phyloP scores from a whole-genome alignment of 176 grass and related monocot genomes.

The Puya raimondii region DNA sequence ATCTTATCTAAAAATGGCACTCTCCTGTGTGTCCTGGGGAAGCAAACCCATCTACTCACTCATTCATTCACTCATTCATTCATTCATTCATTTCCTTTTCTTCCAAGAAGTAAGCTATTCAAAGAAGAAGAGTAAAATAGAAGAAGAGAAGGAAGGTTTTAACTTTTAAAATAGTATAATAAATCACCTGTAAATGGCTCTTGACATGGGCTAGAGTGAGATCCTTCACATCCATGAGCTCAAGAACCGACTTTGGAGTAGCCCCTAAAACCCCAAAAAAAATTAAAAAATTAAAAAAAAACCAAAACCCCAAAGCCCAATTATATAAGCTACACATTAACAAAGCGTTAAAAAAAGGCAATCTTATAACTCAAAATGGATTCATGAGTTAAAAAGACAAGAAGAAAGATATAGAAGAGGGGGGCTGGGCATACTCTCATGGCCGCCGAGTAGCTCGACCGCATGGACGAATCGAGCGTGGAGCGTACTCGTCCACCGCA shows the following conservation, averaged over 20 bases:
- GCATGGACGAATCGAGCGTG: conserved; percentile 46
- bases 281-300: not conserved
- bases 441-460: conserved; percentile 40
- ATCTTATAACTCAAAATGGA: not conserved
- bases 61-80: not conserved
- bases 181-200: conserved; percentile 39
- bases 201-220: conserved; percentile 50
- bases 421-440: conserved; percentile 28
- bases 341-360: too few relatives aligned
- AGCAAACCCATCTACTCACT: conserved; percentile 9
- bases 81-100: not conserved
- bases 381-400: not conserved
- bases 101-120: not conserved
- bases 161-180: too few relatives aligned
- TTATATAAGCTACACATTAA: too few relatives aligned
- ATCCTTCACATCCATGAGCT: conserved; percentile 55
- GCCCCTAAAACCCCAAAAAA: conserved; percentile 20
- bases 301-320: not conserved
- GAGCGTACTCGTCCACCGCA: conserved; percentile 46
- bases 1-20: not conserved
- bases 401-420: not conserved
- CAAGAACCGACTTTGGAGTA: conserved; percentile 46
- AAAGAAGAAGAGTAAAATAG: not conserved
- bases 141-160: not conserved
- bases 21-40: not conserved